Evolutionary conservation across 208 protist genomes (phyloP).

Genomic region (Herpetomonas muscarum): DNA sequence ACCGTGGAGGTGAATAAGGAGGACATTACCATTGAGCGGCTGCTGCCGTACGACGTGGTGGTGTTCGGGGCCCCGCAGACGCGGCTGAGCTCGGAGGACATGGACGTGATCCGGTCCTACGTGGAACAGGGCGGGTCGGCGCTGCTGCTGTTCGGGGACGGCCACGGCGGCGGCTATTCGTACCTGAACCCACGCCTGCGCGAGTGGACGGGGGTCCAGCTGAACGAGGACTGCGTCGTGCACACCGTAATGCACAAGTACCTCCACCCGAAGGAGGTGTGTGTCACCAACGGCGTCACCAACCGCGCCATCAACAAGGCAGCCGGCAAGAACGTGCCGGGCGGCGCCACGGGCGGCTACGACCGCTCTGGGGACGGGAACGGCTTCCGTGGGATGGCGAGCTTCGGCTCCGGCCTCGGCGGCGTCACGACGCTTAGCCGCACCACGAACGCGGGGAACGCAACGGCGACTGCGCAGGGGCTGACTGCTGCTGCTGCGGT

Average conservation of each 20-base stretch:
- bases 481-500: background rate
- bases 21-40: slow-evolving; percentile 75
- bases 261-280: slow-evolving; percentile 95
- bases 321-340: slow-evolving; percentile 82
- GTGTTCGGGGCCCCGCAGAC: slow-evolving; percentile 80
- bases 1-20: slow-evolving; percentile 89
- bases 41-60: slow-evolving; percentile 67
- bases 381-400: slow-evolving; percentile 12
- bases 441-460: slow-evolving; percentile 28
- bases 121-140: slow-evolving; percentile 90
- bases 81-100: slow-evolving; percentile 67
- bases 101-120: slow-evolving; percentile 79
- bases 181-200: slow-evolving; percentile 78
- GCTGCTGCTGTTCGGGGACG: slow-evolving; percentile 89
- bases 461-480: slow-evolving; percentile 1
- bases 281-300: slow-evolving; percentile 91
- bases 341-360: slow-evolving; percentile 12
- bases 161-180: slow-evolving; percentile 82
- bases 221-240: slow-evolving; percentile 95
- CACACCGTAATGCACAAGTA: slow-evolving; percentile 95
- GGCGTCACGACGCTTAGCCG: slow-evolving; percentile 56
- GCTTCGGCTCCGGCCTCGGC: slow-evolving; percentile 1
- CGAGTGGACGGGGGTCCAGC: slow-evolving; percentile 89
- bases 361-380: background rate
- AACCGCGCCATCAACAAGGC: slow-evolving; percentile 94